These are phyloP conservation scores for Closterium sp. DNA, from an alignment of 139 green algal genomes.

Conservation along the genomic window DNA sequence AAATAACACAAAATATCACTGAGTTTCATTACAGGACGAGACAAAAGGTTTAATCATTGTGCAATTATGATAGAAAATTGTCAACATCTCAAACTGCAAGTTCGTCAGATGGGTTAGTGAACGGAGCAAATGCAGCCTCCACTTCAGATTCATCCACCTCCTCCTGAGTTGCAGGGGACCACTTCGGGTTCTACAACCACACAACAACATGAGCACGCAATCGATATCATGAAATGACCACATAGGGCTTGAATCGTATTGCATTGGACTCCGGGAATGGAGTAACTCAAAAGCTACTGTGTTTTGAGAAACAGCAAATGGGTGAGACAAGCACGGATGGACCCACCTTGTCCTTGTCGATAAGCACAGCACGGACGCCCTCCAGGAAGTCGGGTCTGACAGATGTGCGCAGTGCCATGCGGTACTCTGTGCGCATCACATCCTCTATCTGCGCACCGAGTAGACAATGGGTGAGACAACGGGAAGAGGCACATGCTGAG, in stretches of 20 bases:
- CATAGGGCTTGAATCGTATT: too few relatives aligned
- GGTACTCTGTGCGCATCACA: slow-evolving; percentile 44
- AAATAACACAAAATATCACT: too few relatives aligned
- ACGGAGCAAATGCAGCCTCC: not conserved
- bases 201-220: not conserved
- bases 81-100: not conserved
- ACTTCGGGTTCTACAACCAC: not conserved
- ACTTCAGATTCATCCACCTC: not conserved
- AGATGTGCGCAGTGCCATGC: slow-evolving; percentile 25
- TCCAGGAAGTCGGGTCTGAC: slow-evolving; percentile 37
- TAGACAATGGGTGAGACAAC: not conserved
- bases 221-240: too few relatives aligned
- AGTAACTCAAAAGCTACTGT: too few relatives aligned
- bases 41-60: too few relatives aligned
- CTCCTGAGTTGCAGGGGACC: not conserved
- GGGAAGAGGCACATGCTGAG: too few relatives aligned
- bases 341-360: slow-evolving; percentile 46
- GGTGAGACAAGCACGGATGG: too few relatives aligned
- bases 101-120: not conserved
- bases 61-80: too few relatives aligned
- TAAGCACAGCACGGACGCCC: slow-evolving; percentile 42
- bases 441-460: slow-evolving; percentile 36
- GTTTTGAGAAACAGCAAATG: too few relatives aligned
- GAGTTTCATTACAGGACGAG: too few relatives aligned
- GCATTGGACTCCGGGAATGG: too few relatives aligned